phyloP scores from a whole-genome alignment of 768 basidiomycete genomes.

The Lyophyllum semitale region DNA sequence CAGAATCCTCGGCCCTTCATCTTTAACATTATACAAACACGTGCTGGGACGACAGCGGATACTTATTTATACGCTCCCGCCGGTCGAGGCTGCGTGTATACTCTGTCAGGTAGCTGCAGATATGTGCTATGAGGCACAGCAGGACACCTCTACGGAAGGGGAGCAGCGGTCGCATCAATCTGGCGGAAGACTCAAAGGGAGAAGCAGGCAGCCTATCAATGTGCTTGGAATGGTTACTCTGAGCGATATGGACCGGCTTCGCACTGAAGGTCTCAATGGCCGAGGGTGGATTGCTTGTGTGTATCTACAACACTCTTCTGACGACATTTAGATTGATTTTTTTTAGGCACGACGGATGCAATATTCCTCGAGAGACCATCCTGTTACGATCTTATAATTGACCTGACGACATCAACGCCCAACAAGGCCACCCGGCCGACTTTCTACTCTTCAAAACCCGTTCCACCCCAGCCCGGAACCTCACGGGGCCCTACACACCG shows the following conservation, averaged over 20 bases:
- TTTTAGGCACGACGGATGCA: constrained; percentile 74
- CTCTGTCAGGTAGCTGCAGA: constrained; percentile 71
- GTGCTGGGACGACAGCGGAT: constrained; percentile 73
- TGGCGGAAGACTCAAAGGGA: constrained; percentile 30
- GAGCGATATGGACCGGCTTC: constrained; percentile 65
- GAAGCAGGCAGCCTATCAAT: constrained; percentile 54
- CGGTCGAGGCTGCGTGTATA: constrained; percentile 78
- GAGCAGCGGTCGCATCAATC: constrained; percentile 4
- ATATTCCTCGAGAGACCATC: constrained; percentile 81
- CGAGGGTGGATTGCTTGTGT: constrained; percentile 83
- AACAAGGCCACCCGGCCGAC: constrained; percentile 64
- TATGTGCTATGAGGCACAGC: constrained; percentile 47
- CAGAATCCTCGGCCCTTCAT: constrained; percentile 77
- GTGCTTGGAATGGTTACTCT: constrained; percentile 84
- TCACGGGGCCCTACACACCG: constrained; percentile 48
- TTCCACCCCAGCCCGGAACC: constrained; percentile 32
- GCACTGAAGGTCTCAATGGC: constrained; percentile 56
- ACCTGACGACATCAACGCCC: constrained; percentile 69
- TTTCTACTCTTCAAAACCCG: constrained; percentile 60
- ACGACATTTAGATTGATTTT: constrained; percentile 1
- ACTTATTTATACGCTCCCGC: constrained; percentile 79
- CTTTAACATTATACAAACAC: constrained; percentile 78
- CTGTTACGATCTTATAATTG: constrained; percentile 80
- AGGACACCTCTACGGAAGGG: constrained; percentile 17
- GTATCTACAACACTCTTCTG: constrained; percentile 21